Evolutionary conservation across 345 rosid species (phyloP).

Genomic region (Carallia brachiata): DNA sequence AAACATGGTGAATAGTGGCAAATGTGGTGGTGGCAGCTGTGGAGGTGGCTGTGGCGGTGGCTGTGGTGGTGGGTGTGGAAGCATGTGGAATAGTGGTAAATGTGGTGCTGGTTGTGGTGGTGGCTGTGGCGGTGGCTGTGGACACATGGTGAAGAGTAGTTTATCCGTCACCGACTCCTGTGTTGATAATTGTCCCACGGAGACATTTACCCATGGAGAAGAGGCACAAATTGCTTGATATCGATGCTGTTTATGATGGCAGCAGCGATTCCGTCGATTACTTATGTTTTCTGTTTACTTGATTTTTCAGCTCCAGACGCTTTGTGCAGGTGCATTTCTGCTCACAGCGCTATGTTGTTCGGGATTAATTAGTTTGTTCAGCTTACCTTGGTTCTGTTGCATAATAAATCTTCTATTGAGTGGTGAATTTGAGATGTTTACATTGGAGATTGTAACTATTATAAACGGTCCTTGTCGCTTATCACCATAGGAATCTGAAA

Average conservation of each 20-base stretch:
- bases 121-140: constrained; percentile 4
- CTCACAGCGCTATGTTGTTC: too few relatives aligned
- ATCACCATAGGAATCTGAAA: too few relatives aligned
- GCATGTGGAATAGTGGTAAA: background rate
- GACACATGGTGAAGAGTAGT: constrained; percentile 14
- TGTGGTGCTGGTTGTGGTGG: constrained; percentile 1
- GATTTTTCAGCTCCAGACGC: too few relatives aligned
- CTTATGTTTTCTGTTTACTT: too few relatives aligned
- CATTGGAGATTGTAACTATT: too few relatives aligned
- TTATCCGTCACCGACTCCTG: constrained; percentile 11
- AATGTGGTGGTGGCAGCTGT: background rate
- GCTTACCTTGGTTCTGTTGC: too few relatives aligned
- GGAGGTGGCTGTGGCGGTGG: constrained; percentile 19
- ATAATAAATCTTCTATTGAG: too few relatives aligned
- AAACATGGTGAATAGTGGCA: background rate
- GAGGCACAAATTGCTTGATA: constrained; percentile 5
- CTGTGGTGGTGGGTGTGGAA: background rate
- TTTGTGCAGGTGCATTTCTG: too few relatives aligned
- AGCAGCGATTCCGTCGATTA: background rate
- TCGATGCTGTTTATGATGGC: background rate
- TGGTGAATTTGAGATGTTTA: too few relatives aligned
- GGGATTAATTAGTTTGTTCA: too few relatives aligned
- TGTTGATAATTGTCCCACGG: background rate
- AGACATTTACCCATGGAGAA: background rate
- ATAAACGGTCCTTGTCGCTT: too few relatives aligned